Base-by-base conservation (phyloP, 257 asterid genomes). In the Schizonepeta tenuifolia region DNA sequence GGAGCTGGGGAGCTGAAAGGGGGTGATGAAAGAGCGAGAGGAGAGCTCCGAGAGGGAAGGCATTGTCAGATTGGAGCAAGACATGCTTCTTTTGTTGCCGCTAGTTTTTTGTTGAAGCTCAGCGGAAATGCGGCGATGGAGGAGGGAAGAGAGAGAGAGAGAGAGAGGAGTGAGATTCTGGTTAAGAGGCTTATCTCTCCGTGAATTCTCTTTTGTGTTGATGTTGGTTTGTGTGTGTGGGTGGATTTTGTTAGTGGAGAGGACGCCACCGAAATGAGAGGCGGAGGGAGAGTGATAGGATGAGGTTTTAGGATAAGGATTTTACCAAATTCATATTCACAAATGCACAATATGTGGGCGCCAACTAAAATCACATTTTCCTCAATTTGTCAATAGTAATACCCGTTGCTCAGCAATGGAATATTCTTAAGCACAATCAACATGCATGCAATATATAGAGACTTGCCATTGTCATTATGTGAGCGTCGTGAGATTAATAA, bases 301-400 rank as follows among this genome's bases (percentile, higher is more conserved):
- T 89, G 78, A 89, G 95, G 89, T 85, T 89, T 86, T 47, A 66
- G 85, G 97, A 92, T 91, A 86, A 92, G 93, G 89, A 81, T 81
- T 83, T 91, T 82, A 70, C 59, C 5, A 38, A 21, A 33, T 31
- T 47, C 40, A 5, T 46, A 47, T 28, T 41, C 21, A 38, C 38
- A 41, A 1, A 10, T 49, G 4, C 2, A 28, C 12, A 6, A 40
- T 10, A 49, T 44, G 61, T 67, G 62, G 13, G 49, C 53, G 20
- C 63, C 26, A 12, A 7, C 10, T 8, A 68, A 40, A 3, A 1
- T 49, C 43, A 58, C 17, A 28, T 58, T 58, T 58, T 8, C 5
- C 20, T 9, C 21, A 14, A 3, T 15, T 17, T 38, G 43, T 60
- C 17, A 26, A 11, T 18, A 0, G 12, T 18, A 62, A 62, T 36